Conservation (phyloP, 2,329 filamentous ascomycete genomes). For the Diaporthe ilicicola region DNA sequence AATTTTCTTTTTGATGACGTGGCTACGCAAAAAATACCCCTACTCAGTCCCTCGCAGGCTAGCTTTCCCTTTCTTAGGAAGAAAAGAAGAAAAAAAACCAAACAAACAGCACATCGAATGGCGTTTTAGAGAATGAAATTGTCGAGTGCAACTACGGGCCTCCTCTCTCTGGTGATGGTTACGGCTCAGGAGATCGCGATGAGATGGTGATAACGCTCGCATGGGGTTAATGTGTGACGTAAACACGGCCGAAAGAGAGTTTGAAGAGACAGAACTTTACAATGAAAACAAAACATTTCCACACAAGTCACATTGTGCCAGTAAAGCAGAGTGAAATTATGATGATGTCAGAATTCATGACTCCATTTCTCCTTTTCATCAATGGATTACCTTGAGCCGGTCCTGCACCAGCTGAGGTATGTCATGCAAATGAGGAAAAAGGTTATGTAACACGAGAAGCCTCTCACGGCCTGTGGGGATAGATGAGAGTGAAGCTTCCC, state of each 20-base stretch:
- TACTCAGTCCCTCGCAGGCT: constrained; percentile 31
- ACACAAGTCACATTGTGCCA: not conserved
- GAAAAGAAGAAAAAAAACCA: too few species aligned
- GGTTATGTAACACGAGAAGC: constrained; percentile 23
- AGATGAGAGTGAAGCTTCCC: constrained; percentile 15
- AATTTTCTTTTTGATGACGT: constrained; percentile 17
- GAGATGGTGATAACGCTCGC: not conserved
- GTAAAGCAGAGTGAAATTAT: not conserved
- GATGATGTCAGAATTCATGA: not conserved
- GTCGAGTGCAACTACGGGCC: not conserved
- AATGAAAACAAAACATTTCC: not conserved
- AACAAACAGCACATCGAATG: constrained; percentile 14
- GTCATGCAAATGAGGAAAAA: constrained; percentile 2
- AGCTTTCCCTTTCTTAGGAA: constrained; percentile 1
- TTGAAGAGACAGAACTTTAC: not conserved
- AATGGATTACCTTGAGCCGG: not conserved
- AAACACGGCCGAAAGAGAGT: not conserved
- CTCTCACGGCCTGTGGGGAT: constrained; percentile 1
- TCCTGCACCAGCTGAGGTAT: constrained; percentile 8
- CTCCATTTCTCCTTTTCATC: constrained; percentile 10
- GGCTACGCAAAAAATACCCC: constrained; percentile 29
- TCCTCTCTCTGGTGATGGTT: not conserved
- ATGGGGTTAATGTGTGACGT: not conserved
- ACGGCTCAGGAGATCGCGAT: not conserved
- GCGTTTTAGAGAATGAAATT: constrained; percentile 15